phyloP scores from a whole-genome alignment of 2,329 filamentous ascomycete species.

The Clonostachys sp. region DNA sequence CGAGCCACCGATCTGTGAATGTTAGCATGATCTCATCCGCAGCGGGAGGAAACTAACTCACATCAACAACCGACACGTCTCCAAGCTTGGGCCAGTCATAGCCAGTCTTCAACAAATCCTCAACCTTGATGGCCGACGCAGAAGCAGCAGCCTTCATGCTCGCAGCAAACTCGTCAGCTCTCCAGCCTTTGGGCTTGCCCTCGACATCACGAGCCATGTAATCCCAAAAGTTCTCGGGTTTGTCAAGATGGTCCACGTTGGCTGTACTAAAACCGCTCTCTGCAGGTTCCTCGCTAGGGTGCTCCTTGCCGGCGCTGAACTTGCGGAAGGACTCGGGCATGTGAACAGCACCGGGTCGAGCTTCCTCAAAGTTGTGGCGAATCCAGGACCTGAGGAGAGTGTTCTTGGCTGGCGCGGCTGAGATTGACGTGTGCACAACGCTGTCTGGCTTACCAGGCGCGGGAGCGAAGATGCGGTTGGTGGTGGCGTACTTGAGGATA shows the following conservation, averaged over 20 bases:
- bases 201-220: not conserved
- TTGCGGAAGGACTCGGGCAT: not conserved
- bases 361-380: too few species aligned
- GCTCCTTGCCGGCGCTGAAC: not conserved
- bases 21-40: too few species aligned
- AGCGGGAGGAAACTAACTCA: too few species aligned
- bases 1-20: constrained; percentile 24
- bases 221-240: constrained; percentile 3
- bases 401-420: not conserved
- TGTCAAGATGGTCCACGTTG: not conserved
- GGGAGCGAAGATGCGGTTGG: constrained; percentile 24
- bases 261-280: constrained; percentile 2
- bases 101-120: too few species aligned
- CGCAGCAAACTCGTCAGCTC: constrained; percentile 1
- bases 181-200: not conserved
- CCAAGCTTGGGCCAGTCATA: too few species aligned
- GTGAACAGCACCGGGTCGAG: too few species aligned
- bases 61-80: too few species aligned
- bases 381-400: not conserved
- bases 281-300: constrained; percentile 1
- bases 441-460: not conserved
- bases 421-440: not conserved
- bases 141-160: not conserved
- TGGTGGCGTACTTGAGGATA: constrained; percentile 26
- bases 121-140: too few species aligned